Evolutionary conservation across 1,139 yeast genomes (phyloP), one percentile per base, ranked within the genome.

Genomic region (Geotrichum cucujoidarum): DNA sequence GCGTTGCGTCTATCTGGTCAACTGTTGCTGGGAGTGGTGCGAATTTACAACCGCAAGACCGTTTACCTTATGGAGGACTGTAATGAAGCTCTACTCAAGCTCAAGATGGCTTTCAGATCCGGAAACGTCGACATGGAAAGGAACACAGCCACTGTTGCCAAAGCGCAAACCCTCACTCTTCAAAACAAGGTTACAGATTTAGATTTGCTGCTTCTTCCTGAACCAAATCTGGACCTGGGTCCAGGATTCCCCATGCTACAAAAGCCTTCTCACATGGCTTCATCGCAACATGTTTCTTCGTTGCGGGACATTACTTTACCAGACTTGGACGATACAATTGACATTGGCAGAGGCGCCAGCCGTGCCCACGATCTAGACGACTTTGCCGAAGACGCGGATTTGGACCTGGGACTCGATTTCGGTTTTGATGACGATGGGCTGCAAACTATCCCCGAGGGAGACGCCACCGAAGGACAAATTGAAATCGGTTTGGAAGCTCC

Each of bases 1-100:
- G 88, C 97, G 0, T 72, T 92, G 46, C 73, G 97, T 52, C 73
- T 89, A 34, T 86, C 96, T 1, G 96, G 97, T 7, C 97, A 89
- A 61, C 72, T 90, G 49, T 72, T 92, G 45, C 79, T 86, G 48
- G 97, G 97, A 43, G 88, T 92, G 11, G 95, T 89, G 29, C 75
- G 89, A 51, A 90, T 92, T 20, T 90, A 89, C 66, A 83, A 92
- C 29, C 74, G 94, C 53, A 88, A 90, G 67, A 89, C 97, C 21
- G 82, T 83, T 57, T 86, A 87, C 57, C 71, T 92, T 38, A 72
- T 86, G 45, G 94, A 88, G 53, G 98, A 92, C 62, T 92, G 89
- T 36, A 77, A 80, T 45, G 95, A 87, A 56, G 83, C 90, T 1
- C 69, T 90, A 50, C 69, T 80, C 54, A 83, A 81, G 61, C 72